Evolutionary conservation across 495 filamentous ascomycete genomes (phyloP), one percentile per base, ranked within the genome.

Genomic region (Penicillium fimorum): DNA sequence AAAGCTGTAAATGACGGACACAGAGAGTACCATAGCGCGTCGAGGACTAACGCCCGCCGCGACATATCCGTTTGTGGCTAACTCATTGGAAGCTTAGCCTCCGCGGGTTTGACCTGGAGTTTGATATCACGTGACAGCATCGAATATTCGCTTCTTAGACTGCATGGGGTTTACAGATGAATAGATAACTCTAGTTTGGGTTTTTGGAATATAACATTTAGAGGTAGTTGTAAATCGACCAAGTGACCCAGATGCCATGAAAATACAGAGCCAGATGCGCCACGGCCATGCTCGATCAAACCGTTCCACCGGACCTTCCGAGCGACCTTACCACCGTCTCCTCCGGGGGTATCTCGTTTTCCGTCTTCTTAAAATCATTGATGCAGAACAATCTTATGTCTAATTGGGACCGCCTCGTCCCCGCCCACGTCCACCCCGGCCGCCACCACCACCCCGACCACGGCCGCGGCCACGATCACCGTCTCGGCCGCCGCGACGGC

Each of bases 11-110:
- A 76, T 46, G 79, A 83, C 35, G 84, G 86, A 70, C 85, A 87
- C 27, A 90, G 72, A 70, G 80, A 85, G 62, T 82, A 80, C 85
- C 84, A 88, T 43, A 89, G 75, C 52, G 82, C 85, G 67, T 88
- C 84, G 40, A 85, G 57, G 30, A 78, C 66, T 32, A 83, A 62
- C 56, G 76, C 68, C 60, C 64, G 65, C 50, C 66, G 70, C 49
- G 75, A 71, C 82, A 82, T 82, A 65, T 66, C 66, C 66, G 47
- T 35, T 35, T 40, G 44, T 55, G 57, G n/a, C 11, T 48, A 42
- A 29, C 33, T 12, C 35, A 29, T n/a, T 18, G 30, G 18, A 43
- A 44, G 29, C 17, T 38, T 35, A 40, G 42, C 15, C 55, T 57
- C 55, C 55, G 55, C 53, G 33, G 45, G 49, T 49, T 62, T 50